Evolutionary conservation across 2,329 filamentous ascomycete species (phyloP), one percentile per base, ranked within the genome.

Genomic region (Pyrenophora teres): DNA sequence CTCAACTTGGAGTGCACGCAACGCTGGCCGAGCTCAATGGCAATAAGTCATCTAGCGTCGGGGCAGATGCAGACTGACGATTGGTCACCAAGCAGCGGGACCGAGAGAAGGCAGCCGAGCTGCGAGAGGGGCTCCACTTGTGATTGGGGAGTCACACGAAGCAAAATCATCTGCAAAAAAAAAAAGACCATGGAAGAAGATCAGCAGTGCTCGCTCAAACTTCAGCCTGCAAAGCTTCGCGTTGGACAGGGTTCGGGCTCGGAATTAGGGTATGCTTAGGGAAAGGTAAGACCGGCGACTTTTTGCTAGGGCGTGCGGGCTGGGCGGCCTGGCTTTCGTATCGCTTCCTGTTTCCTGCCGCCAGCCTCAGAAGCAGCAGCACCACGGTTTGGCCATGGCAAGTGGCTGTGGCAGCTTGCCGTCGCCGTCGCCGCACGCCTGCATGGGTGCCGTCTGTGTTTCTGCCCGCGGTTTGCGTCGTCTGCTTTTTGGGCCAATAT

Each of bases 171-270:
- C 65, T 65, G 65, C 62, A 62, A 59, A 57, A 25, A 54, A 60
- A 63, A 58, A 66, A n/a, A n/a, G n/a, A n/a, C n/a, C n/a, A n/a
- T n/a, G n/a, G n/a, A n/a, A n/a, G 59, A 60, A 62, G 68, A 70
- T 71, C 66, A 70, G 63, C 69, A 68, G 48, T 48, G 44, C 55
- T 53, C 60, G 59, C 60, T 64, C 63, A 62, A 60, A 68, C 62
- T 57, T 66, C 65, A 71, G 67, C 67, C 57, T 68, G 62, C 62
- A 60, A 62, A 66, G 59, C 61, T 62, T 68, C 60, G 65, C 63
- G 59, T 64, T 64, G 66, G 62, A 69, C 67, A 69, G 66, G 68
- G 68, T 64, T 69, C 59, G 59, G 68, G 65, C 61, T 66, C 69
- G 68, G 69, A 66, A 59, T 60, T 63, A 64, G 62, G 61, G 60